Base-by-base conservation (phyloP, 2,329 filamentous ascomycete species). In the Furcasterigmium sp. region DNA sequence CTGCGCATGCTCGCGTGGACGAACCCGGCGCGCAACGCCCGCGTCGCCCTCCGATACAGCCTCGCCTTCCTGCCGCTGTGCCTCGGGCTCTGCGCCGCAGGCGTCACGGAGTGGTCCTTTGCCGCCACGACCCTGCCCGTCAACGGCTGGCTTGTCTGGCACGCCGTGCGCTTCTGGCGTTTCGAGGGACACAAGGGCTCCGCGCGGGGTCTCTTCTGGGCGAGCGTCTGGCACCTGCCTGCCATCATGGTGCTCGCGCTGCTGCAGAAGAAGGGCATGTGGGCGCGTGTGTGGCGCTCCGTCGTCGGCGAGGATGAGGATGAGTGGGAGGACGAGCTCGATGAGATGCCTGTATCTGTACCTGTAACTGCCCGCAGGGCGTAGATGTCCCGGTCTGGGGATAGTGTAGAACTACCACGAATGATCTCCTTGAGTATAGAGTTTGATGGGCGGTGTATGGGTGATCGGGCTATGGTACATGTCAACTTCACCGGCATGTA, bases 141-240 rank as follows among this genome's bases (percentile, higher is more conserved):
- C 48, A 98, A 98, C 60, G 70, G 75, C 25, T 98, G 93, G 93
- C 78, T 98, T 53, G 73, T 82, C 8, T 77, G 80, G 42, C 84
- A 94, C 63, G 89, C 91, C 0, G 79, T 87, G 54, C 72, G 75
- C 29, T 96, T 97, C 67, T 95, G 87, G 84, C 78, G 76, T 49
- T 70, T 79, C 21, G 80, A 89, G 55, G 91, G 91, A 11, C 78
- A 84, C 48, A 82, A 84, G 53, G 91, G 91, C 3, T 88, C 79
- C 15, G 91, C 93, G 3, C 78, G 89, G 44, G 84, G 85, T 0
- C 64, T 98, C 41, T 98, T 98, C 64, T 98, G 93, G 93, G 91
- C 93, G 2, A 95, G 89, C 61, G 89, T 98, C 9, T 97, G 91
- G 93, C 91, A 96, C 67, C 64, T 98, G 38, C 93, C 93, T 0